These are phyloP conservation scores for Chrysosporium keratinophilum DNA, from an alignment of 2,329 filamentous ascomycete species.

Conservation along the genomic window DNA sequence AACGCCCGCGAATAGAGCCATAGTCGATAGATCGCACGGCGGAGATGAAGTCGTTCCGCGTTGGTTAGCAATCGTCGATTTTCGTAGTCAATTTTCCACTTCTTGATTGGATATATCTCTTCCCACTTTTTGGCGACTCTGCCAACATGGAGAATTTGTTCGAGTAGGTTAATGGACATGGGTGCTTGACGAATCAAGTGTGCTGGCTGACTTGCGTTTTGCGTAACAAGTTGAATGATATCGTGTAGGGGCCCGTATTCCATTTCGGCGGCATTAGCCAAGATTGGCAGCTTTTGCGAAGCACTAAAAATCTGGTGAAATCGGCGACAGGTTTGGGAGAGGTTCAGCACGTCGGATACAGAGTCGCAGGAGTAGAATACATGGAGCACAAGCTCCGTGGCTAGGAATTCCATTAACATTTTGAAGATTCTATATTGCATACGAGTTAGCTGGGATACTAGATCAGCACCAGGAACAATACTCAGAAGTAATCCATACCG, in stretches of 20 bases:
- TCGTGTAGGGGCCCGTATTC: slow-evolving; percentile 51
- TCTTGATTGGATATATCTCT: slow-evolving; percentile 52
- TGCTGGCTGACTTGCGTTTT: slow-evolving; percentile 50
- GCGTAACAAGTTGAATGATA: slow-evolving; percentile 49
- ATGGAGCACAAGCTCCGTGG: slow-evolving; percentile 50
- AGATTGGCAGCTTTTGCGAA: slow-evolving; percentile 46
- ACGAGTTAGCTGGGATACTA: neutral
- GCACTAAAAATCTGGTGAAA: slow-evolving; percentile 44
- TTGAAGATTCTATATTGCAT: neutral
- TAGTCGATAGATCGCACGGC: slow-evolving; percentile 49
- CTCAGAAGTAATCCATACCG: neutral
- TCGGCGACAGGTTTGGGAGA: slow-evolving; percentile 46
- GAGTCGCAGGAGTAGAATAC: slow-evolving; percentile 46
- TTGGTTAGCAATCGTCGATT: slow-evolving; percentile 44
- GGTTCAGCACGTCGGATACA: slow-evolving; percentile 44
- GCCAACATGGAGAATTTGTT: slow-evolving; percentile 46
- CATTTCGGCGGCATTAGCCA: slow-evolving; percentile 43
- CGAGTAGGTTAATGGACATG: slow-evolving; percentile 46
- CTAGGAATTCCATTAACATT: slow-evolving; percentile 47
- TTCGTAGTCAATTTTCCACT: slow-evolving; percentile 50
- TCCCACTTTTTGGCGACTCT: slow-evolving; percentile 48
- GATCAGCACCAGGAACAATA: neutral
- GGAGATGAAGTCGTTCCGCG: slow-evolving; percentile 42
- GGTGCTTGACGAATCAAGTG: slow-evolving; percentile 45
- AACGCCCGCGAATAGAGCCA: slow-evolving; percentile 53